Conservation (phyloP, 2,329 filamentous ascomycete genomes). For the Venturia effusa region DNA sequence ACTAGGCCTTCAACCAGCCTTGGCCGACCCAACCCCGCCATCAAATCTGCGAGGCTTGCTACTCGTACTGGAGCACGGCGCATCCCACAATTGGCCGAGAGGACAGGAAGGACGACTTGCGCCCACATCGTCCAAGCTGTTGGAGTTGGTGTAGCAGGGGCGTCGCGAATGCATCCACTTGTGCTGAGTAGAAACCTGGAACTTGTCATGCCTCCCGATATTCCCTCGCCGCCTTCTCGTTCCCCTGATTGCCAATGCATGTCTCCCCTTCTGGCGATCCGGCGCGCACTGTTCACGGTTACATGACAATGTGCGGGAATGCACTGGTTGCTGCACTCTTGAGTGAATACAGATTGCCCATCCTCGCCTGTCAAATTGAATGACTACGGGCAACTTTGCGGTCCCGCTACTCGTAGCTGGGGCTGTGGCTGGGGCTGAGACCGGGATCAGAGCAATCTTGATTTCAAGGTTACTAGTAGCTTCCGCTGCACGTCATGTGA, state of each 20-base stretch:
- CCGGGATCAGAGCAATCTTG: not conserved
- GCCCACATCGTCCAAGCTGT: not conserved
- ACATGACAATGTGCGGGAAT: not conserved
- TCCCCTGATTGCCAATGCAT: not conserved
- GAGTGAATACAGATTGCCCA: not conserved
- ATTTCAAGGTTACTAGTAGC: not conserved
- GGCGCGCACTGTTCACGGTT: not conserved
- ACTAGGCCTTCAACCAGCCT: not conserved
- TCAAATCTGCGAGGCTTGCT: not conserved
- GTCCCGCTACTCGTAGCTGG: too few species aligned
- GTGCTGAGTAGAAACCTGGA: not conserved
- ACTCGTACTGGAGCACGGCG: not conserved
- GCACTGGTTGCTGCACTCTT: not conserved
- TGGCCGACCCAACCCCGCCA: not conserved
- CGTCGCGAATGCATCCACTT: not conserved
- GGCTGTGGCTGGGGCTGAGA: not conserved
- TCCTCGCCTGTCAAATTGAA: not conserved
- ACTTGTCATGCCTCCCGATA: not conserved
- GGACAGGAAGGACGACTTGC: slow-evolving; percentile 4
- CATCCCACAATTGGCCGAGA: slow-evolving; percentile 3
- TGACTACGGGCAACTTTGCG: not conserved
- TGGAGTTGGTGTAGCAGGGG: slow-evolving; percentile 1
- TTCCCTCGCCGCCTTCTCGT: not conserved
- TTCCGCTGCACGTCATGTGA: slow-evolving; percentile 3
- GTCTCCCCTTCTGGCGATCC: not conserved